These are phyloP conservation scores for Samsoniella hepiali DNA, from an alignment of 2,329 filamentous ascomycete genomes.

Conservation along the genomic window DNA sequence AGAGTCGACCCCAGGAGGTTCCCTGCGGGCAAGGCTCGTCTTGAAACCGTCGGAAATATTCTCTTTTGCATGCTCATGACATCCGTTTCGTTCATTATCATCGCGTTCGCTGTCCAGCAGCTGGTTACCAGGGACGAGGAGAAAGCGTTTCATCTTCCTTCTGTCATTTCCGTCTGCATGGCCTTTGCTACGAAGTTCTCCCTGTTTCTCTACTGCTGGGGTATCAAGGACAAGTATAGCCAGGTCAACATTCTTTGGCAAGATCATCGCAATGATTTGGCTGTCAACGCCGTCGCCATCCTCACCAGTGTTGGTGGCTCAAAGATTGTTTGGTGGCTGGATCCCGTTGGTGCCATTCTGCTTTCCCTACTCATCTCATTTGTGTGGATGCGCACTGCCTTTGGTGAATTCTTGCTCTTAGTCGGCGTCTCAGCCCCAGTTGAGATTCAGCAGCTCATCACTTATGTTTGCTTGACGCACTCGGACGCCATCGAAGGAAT, in stretches of 20 bases:
- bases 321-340: constrained; percentile 91
- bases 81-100: constrained; percentile 84
- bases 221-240: constrained; percentile 83
- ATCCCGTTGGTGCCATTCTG: constrained; percentile 85
- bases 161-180: constrained; percentile 77
- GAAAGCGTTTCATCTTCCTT: constrained; percentile 73
- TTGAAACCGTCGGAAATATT: constrained; percentile 95
- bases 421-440: constrained; percentile 86
- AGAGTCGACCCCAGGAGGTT: constrained; percentile 83
- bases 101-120: constrained; percentile 78
- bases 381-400: constrained; percentile 83
- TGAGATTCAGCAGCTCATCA: constrained; percentile 87
- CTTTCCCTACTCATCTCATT: constrained; percentile 73
- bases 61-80: constrained; percentile 97
- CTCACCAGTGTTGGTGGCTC: constrained; percentile 86
- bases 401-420: constrained; percentile 83
- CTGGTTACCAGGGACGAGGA: constrained; percentile 54
- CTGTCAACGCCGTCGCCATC: constrained; percentile 93
- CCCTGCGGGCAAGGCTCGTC: constrained; percentile 86
- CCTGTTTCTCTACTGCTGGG: constrained; percentile 90
- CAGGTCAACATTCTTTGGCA: constrained; percentile 93
- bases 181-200: constrained; percentile 81
- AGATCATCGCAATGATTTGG: constrained; percentile 94
- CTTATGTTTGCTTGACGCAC: constrained; percentile 88
- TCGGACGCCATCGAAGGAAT: constrained; percentile 77